Conservation (phyloP, 345 rosid species). For the Balakata baccata region DNA sequence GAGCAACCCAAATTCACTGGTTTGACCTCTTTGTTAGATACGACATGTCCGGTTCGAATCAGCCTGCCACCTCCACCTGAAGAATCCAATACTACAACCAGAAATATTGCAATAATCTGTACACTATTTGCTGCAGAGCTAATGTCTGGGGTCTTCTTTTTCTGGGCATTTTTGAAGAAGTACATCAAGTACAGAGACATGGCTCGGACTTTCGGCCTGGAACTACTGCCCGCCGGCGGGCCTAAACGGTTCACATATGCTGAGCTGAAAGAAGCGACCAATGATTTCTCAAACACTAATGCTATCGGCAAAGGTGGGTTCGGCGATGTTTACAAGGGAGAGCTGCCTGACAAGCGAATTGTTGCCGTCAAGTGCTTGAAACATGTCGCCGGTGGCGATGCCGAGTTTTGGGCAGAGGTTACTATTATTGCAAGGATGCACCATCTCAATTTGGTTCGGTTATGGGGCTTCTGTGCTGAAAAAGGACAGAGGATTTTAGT, state of each 20-base stretch:
- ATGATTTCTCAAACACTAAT: slow-evolving; percentile 41
- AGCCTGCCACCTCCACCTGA: slow-evolving; percentile 57
- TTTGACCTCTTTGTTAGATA: slow-evolving; percentile 47
- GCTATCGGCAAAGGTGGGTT: slow-evolving; percentile 62
- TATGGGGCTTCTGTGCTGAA: slow-evolving; percentile 37
- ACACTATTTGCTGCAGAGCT: slow-evolving; percentile 62
- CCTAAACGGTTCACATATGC: slow-evolving; percentile 55
- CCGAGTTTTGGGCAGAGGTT: slow-evolving; percentile 38
- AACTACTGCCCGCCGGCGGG: slow-evolving; percentile 64
- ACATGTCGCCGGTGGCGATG: slow-evolving; percentile 53
- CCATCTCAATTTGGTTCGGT: slow-evolving; percentile 32
- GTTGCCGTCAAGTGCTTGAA: slow-evolving; percentile 68
- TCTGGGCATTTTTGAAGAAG: slow-evolving; percentile 58
- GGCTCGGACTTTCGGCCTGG: slow-evolving; percentile 67
- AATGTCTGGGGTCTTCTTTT: slow-evolving; percentile 51
- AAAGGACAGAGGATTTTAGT: slow-evolving; percentile 33
- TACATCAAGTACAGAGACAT: slow-evolving; percentile 66
- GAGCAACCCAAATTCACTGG: slow-evolving; percentile 45
- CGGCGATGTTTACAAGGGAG: slow-evolving; percentile 67
- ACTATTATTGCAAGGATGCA: slow-evolving; percentile 36
- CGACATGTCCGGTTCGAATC: slow-evolving; percentile 53
- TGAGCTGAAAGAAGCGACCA: slow-evolving; percentile 57
- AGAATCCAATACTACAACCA: slow-evolving; percentile 41
- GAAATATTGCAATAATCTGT: slow-evolving; percentile 50
- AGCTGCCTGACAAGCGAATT: slow-evolving; percentile 49